phyloP scores from a whole-genome alignment of 768 basidiomycete genomes.

The Leccinum aurantiacum region DNA sequence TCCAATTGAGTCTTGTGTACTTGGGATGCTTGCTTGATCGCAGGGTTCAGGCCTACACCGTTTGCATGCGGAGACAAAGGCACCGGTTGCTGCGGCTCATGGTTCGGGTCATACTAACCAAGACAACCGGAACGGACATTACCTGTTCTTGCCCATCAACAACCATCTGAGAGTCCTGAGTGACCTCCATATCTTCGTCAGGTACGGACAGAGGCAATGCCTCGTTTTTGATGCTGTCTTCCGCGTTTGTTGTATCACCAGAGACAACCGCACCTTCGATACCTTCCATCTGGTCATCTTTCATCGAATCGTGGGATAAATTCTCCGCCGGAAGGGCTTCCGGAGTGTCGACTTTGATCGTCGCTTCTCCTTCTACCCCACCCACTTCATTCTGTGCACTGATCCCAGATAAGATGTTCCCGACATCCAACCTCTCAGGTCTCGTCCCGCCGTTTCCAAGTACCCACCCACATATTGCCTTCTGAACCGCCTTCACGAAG shows the following conservation, averaged over 20 bases:
- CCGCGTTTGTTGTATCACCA: slow-evolving; percentile 1
- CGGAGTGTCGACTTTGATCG: not conserved
- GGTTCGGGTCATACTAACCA: not conserved
- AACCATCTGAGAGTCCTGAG: slow-evolving; percentile 14
- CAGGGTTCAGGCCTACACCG: slow-evolving; percentile 11
- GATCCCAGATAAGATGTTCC: not conserved
- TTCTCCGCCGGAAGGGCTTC: not conserved
- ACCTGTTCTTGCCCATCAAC: slow-evolving; percentile 25
- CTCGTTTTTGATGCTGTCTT: not conserved
- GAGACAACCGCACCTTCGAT: slow-evolving; percentile 6
- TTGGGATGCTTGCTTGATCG: slow-evolving; percentile 10
- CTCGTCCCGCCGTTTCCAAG: slow-evolving; percentile 18
- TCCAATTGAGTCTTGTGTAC: slow-evolving; percentile 27
- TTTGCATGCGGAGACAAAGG: slow-evolving; percentile 2
- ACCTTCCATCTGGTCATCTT: slow-evolving; percentile 22
- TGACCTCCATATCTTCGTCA: slow-evolving; percentile 5
- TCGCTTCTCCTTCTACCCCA: not conserved
- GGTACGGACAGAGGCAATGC: not conserved
- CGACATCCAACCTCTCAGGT: slow-evolving; percentile 11
- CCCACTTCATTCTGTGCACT: not conserved
- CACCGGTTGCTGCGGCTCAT: slow-evolving; percentile 7
- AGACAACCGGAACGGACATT: slow-evolving; percentile 3
- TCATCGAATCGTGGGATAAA: not conserved
- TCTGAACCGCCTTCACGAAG: slow-evolving; percentile 41
- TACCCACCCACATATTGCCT: slow-evolving; percentile 29